Base-by-base conservation (phyloP, 805 yeast genomes). In the Pichia rugopelliculosa region DNA sequence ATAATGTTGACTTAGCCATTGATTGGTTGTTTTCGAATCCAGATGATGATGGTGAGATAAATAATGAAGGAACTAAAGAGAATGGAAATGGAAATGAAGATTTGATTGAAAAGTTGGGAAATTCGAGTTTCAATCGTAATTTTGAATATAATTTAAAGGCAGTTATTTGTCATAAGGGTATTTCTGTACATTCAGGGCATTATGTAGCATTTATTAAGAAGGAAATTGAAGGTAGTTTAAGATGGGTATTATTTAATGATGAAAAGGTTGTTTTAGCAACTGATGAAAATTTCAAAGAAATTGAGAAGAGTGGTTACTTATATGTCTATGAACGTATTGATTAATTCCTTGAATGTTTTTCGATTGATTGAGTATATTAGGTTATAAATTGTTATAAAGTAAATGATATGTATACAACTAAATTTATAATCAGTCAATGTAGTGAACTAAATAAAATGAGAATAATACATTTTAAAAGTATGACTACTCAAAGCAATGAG, bases 1-100 rank as follows among this genome's bases (percentile, higher is more conserved):
- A 77, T 24, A 84, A 84, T 58, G 69, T 82, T 2, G 90, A 86
- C 56, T 76, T 77, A 1, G 85, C 98, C 4, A 84, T 89, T 5
- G 96, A 89, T 50, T 93, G 98, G 98, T 73, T 93, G 7, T 93
- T 93, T 60, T 68, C 68, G 22, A 76, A 91, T 59, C 87, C 95
- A 11, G 85, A 85, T 51, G 96, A 85, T 63, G 77, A 80, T 56
- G 95, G 90, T 4, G 73, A 15, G 10, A 4, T 23, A 12, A 3
- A 15, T 37, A n/a, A 12, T 22, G 26, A 23, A 5, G 27, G 23
- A 9, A n/a, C 9, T 9, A 54, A 82, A 3, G 68, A 69, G 3
- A 56, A 53, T 13, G 60, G 53, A 6, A 54, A 51, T 3, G 9
- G n/a, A 13, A 34, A 39, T 4, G 39, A 42, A 1, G 51, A 47